Evolutionary conservation across 495 filamentous ascomycete species (phyloP).

Genomic region (Penicillium herquei): DNA sequence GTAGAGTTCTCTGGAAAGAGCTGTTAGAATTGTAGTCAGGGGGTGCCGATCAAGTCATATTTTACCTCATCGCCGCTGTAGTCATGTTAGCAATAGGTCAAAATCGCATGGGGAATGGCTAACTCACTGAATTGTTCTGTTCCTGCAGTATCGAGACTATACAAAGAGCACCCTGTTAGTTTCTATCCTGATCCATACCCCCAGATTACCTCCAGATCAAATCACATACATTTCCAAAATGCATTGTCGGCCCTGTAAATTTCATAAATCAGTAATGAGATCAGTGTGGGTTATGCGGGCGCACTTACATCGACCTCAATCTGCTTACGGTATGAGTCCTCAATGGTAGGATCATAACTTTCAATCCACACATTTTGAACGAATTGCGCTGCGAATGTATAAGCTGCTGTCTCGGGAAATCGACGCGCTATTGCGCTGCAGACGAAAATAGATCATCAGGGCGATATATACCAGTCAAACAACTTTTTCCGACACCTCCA

Average conservation of each 20-base stretch:
- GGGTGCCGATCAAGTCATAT: conserved; percentile 7
- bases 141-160: conserved; percentile 89
- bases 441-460: background rate
- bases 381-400: conserved; percentile 74
- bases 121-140: conserved; percentile 96
- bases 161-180: conserved; percentile 1
- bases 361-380: conserved; percentile 99
- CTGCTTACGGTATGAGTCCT: conserved; percentile 95
- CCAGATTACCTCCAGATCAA: background rate
- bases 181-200: background rate
- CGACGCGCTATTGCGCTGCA: conserved; percentile 5
- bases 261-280: conserved; percentile 22
- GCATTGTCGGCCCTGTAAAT: conserved; percentile 80
- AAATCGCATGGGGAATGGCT: conserved; percentile 11
- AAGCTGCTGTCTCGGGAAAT: conserved; percentile 10
- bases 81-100: conserved; percentile 28
- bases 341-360: conserved; percentile 97
- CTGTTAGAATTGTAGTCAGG: conserved; percentile 4
- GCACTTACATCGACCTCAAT: conserved; percentile 84
- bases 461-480: conserved; percentile 78
- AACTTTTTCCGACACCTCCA: conserved; percentile 97
- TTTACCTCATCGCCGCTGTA: conserved; percentile 69
- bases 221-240: conserved; percentile 86
- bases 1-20: conserved; percentile 73
- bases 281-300: conserved; percentile 22